Base-by-base conservation (phyloP, 139 green algal genomes). In the Chlamydomonas eustigma region DNA sequence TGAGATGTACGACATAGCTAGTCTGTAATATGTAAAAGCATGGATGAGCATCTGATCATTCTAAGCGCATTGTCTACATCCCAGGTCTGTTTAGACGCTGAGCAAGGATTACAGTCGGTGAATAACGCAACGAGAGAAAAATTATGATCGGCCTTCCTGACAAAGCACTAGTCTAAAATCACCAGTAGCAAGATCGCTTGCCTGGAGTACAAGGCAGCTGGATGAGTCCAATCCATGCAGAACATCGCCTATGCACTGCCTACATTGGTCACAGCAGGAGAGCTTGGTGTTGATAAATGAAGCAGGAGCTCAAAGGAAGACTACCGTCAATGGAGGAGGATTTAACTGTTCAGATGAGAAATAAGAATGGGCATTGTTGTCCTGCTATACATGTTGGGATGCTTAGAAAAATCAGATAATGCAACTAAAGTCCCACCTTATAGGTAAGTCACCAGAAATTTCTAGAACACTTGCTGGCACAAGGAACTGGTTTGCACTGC, bases 161-260 rank as follows among this genome's bases (percentile, higher is more conserved):
- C 65, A 31, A 28, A 39, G 33, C 34, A 51, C 33, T 34, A 73
- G 34, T 8, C 39, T 34, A 25, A 73, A 31, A 34, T 34, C 39
- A 34, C 34, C 50, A 34, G 18, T 73, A 31, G 32, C 34, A 37
- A 70, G 6, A 70, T 70, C 24, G 31, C 65, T 50, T 39, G 18
- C 65, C 34, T 73, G 65, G 33, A 73, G 34, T 8, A 73, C 65
- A 32, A 73, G 30, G 65, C 65, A 73, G 65, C 34, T 73, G 65
- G 18, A 51, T 18, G 32, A 18, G 50, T 73, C 65, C n/a, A 73
- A 34, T n/a, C 5, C 34, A 8, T 73, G 18, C 65, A 73, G 18
- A 4, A 73, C 65, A 31, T 73, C 12, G 33, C n/a, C 12, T 3
- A 73, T 37, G 65, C 65, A 73, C 34, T 73, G 33, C 65, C 34